A percentile compares a stretch with the other conserved stretches of the same genome.
phyloP scores from a whole-genome alignment of 192 early-diverging fungal species.

The Entomortierella lignicola region DNA sequence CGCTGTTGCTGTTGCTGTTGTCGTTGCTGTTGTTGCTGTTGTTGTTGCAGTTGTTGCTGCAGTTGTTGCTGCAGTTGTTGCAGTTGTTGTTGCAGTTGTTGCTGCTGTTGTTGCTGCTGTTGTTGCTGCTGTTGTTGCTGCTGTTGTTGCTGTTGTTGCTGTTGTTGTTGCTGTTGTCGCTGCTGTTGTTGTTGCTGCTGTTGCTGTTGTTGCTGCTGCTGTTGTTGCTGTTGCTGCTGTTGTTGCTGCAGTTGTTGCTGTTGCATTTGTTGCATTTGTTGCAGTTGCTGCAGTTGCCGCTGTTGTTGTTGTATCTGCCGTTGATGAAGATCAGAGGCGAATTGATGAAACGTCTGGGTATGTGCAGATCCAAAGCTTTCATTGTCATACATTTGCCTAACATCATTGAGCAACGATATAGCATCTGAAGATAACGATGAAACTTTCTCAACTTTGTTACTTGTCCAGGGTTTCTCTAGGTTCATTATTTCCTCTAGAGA shows the following conservation, averaged over 20 bases:
- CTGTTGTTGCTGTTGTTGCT: slow-evolving; percentile 10
- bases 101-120: slow-evolving; percentile 8
- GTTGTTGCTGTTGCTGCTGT: slow-evolving; percentile 23
- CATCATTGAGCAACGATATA: no score
- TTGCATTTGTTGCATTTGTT: neutral
- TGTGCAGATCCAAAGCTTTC: slow-evolving; percentile 35
- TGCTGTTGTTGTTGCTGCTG: slow-evolving; percentile 1
- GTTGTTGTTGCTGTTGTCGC: slow-evolving; percentile 7
- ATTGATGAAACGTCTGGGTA: no score
- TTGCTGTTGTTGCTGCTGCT: slow-evolving; percentile 3
- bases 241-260: slow-evolving; percentile 14
- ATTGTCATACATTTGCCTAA: no score
- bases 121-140: slow-evolving; percentile 13
- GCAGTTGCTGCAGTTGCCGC: neutral
- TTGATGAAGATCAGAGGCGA: no score
- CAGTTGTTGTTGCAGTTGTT: neutral
- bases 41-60: neutral
- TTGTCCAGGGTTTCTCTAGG: no score
- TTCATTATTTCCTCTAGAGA: no score
- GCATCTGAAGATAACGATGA: neutral
- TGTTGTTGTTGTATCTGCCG: slow-evolving; percentile 27
- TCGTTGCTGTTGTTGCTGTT: neutral
- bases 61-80: slow-evolving; percentile 3
- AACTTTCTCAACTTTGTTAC: no score
- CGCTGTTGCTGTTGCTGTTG: slow-evolving; percentile 11